Conservation (phyloP, 441 rosid genomes). For the Brassica hybrid region DNA sequence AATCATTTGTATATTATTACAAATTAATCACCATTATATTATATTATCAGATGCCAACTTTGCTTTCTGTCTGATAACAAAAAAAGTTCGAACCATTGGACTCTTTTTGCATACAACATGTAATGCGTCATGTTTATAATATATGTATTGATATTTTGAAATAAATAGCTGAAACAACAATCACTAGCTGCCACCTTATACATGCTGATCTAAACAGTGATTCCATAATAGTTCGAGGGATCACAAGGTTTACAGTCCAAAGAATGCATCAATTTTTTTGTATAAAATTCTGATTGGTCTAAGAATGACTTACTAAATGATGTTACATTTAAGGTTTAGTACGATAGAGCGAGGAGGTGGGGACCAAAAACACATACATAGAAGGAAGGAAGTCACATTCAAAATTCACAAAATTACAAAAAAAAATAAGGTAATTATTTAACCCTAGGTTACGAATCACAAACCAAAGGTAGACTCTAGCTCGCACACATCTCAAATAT, state of each 20-base stretch:
- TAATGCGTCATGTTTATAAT: slow-evolving; percentile 6
- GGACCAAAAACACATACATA: slow-evolving; percentile 31
- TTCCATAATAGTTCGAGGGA: neutral
- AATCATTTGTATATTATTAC: neutral
- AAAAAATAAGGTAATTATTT: slow-evolving; percentile 9
- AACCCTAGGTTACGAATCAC: slow-evolving; percentile 39
- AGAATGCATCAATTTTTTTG: neutral
- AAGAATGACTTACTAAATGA: slow-evolving; percentile 5
- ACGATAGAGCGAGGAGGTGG: slow-evolving; percentile 17
- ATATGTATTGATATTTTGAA: neutral
- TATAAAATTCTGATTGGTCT: neutral
- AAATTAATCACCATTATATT: neutral
- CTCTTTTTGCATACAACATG: neutral
- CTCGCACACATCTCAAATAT: slow-evolving; percentile 26
- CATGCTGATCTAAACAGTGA: neutral
- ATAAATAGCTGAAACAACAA: slow-evolving; percentile 4
- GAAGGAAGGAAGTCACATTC: slow-evolving; percentile 21
- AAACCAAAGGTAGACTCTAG: slow-evolving; percentile 27
- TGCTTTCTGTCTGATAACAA: neutral
- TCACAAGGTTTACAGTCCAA: slow-evolving; percentile 1
- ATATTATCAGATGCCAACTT: neutral
- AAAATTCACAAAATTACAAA: slow-evolving; percentile 28
- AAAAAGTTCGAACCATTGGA: neutral
- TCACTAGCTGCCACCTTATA: neutral
- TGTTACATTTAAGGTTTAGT: slow-evolving; percentile 14